phyloP scores from a whole-genome alignment of 805 yeast genomes.

The Kodamaea jinghongensis region DNA sequence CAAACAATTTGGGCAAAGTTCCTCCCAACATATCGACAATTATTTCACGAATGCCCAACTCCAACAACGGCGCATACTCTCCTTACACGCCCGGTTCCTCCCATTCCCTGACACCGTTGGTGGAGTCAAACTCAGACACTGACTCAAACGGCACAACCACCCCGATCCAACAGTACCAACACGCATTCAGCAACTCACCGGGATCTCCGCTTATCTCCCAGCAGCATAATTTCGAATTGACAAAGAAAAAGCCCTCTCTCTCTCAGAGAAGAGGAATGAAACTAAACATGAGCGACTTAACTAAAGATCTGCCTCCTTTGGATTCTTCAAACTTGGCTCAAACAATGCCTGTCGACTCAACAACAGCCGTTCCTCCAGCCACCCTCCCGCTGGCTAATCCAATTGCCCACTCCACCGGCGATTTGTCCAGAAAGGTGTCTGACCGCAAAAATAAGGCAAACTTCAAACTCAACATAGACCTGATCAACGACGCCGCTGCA shows the following conservation, averaged over 20 bases:
- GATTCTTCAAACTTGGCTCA: slow-evolving; percentile 1
- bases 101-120: slow-evolving; percentile 4
- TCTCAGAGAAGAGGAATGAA: slow-evolving; percentile 58
- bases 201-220: background rate
- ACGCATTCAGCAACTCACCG: slow-evolving; percentile 3
- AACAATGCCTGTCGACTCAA: background rate
- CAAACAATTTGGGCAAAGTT: background rate
- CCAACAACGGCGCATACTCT: slow-evolving; percentile 1
- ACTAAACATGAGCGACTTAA: slow-evolving; percentile 36
- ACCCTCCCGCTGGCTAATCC: slow-evolving; percentile 2
- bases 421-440: slow-evolving; percentile 34
- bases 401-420: slow-evolving; percentile 27
- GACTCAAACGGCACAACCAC: slow-evolving; percentile 1
- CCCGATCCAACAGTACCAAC: background rate
- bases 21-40: background rate
- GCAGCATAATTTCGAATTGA: slow-evolving; percentile 5
- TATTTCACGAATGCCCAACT: background rate
- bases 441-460: slow-evolving; percentile 41
- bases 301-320: slow-evolving; percentile 2
- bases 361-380: background rate
- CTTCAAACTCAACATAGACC: slow-evolving; percentile 33
- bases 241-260: slow-evolving; percentile 40
- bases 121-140: background rate
- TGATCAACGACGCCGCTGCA: slow-evolving; percentile 13
- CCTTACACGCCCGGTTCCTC: slow-evolving; percentile 4